Evolutionary conservation across 495 filamentous ascomycete species (phyloP).

Genomic region (Rhizodiscina lignyota): DNA sequence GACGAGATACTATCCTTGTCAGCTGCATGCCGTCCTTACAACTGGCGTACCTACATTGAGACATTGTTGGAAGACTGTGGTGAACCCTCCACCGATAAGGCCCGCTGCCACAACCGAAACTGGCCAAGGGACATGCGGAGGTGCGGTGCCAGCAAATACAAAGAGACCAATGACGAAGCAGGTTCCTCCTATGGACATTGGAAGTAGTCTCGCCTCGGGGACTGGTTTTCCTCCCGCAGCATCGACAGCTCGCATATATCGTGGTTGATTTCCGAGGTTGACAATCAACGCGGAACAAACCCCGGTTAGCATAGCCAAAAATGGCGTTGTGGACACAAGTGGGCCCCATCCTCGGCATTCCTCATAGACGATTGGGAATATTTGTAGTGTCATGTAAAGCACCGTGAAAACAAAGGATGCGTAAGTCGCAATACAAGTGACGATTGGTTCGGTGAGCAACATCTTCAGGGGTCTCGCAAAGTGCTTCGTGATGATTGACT

Average conservation of each 20-base stretch:
- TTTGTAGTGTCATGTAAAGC: conserved; percentile 57
- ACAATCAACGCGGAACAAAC: conserved; percentile 23
- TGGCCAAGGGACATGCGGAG: conserved; percentile 51
- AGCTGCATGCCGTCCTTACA: conserved; percentile 53
- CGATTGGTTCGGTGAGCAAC: conserved; percentile 35
- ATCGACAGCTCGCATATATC: conserved; percentile 14
- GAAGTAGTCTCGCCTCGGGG: conserved; percentile 28
- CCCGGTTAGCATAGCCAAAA: conserved; percentile 48
- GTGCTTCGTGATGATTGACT: conserved; percentile 22
- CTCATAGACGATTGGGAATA: conserved; percentile 46
- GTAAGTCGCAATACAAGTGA: conserved; percentile 37
- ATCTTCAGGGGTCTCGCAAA: conserved; percentile 23
- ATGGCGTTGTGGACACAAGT: conserved; percentile 49
- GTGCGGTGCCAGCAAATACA: conserved; percentile 58
- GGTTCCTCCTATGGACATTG: conserved; percentile 22
- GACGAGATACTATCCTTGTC: conserved; percentile 72
- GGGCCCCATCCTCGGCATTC: conserved; percentile 40
- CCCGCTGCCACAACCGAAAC: conserved; percentile 44
- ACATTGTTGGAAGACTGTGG: too few relatives aligned
- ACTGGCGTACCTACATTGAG: too few relatives aligned
- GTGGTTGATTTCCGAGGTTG: conserved; percentile 21
- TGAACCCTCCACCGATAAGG: conserved; percentile 47
- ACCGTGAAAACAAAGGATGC: conserved; percentile 49
- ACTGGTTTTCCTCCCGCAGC: conserved; percentile 21
- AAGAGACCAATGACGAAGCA: conserved; percentile 37